Evolutionary conservation across 2,329 filamentous ascomycete genomes (phyloP), one percentile per base, ranked within the genome.

Genomic region (Aspergillus phoenicis): DNA sequence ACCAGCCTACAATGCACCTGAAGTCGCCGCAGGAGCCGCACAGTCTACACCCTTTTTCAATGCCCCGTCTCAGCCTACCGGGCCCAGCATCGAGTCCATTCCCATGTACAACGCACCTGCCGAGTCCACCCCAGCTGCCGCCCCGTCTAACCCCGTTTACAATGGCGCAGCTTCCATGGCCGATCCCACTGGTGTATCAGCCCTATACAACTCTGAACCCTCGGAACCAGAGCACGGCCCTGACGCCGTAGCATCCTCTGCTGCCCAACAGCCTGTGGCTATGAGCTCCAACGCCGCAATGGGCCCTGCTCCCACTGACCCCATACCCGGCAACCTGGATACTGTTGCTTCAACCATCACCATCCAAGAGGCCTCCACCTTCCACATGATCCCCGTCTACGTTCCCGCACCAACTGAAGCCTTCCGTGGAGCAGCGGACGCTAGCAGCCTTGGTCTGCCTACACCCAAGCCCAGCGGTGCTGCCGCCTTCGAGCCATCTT

Each of bases 391-490:
- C 57, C 67, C 71, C 2, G 70, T 75, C 5, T 61, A 68, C 22
- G 70, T 75, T 0, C 70, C 71, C 17, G 54, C 59, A 52, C 62
- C 63, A 4, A 64, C 56, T 28, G 39, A 5, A 28, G 58, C 52
- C 64, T 74, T 58, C 69, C 65, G 61, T 22, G 36, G 45, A 24
- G 36, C 54, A 8, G 52, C 54, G 8, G 52, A n/a, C 65, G 72
- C 62, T 67, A 73, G 68, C 48, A 45, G 47, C 17, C 17, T 10
- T 15, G 54, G 3, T 22, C 38, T 70, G 22, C 64, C 70, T 4
- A 68, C 73, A 1, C 62, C 56, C 5, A 69, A 81, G 17, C 82
- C 82, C 28, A 75, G 73, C 49, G 81, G 82, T 57, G 80, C 78
- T 24, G 80, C 79, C 87, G 0, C 79, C 33, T 69, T 75, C 54